Evolutionary conservation across 1,139 yeast species (phyloP).

Genomic region (Nakaseomyces uthaithaninus): DNA sequence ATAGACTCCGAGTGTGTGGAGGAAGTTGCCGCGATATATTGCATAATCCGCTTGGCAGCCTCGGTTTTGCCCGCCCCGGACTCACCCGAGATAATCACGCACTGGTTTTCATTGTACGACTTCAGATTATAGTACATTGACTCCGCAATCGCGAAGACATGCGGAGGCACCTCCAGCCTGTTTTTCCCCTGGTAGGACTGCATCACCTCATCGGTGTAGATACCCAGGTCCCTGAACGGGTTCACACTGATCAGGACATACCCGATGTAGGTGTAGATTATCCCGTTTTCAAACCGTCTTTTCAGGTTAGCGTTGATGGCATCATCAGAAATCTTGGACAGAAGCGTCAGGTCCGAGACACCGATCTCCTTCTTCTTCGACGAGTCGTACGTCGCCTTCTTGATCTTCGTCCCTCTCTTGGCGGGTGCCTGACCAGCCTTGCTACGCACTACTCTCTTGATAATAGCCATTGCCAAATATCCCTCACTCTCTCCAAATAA

Average conservation of each 20-base stretch:
- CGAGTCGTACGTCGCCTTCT: slow-evolving; percentile 87
- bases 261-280: slow-evolving; percentile 84
- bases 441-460: slow-evolving; percentile 64
- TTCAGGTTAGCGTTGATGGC: slow-evolving; percentile 87
- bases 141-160: slow-evolving; percentile 96
- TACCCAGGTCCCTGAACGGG: slow-evolving; percentile 93
- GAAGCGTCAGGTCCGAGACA: slow-evolving; percentile 84
- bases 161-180: slow-evolving; percentile 96
- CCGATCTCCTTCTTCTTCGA: slow-evolving; percentile 94
- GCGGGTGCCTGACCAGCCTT: slow-evolving; percentile 46
- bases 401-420: slow-evolving; percentile 50
- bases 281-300: slow-evolving; percentile 79
- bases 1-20: slow-evolving; percentile 51
- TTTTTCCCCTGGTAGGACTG: slow-evolving; percentile 82
- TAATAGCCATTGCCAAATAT: slow-evolving; percentile 52
- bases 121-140: slow-evolving; percentile 93
- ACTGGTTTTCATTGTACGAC: slow-evolving; percentile 89
- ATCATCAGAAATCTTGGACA: slow-evolving; percentile 84
- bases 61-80: slow-evolving; percentile 99
- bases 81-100: slow-evolving; percentile 97
- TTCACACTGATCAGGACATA: slow-evolving; percentile 90
- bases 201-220: slow-evolving; percentile 72
- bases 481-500: slow-evolving; percentile 1
- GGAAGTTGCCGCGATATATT: slow-evolving; percentile 86
- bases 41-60: slow-evolving; percentile 98